Evolutionary conservation across 73 alveolate genomes (phyloP), one percentile per base, ranked within the genome.

Genomic region (Durusdinium trenchii): DNA sequence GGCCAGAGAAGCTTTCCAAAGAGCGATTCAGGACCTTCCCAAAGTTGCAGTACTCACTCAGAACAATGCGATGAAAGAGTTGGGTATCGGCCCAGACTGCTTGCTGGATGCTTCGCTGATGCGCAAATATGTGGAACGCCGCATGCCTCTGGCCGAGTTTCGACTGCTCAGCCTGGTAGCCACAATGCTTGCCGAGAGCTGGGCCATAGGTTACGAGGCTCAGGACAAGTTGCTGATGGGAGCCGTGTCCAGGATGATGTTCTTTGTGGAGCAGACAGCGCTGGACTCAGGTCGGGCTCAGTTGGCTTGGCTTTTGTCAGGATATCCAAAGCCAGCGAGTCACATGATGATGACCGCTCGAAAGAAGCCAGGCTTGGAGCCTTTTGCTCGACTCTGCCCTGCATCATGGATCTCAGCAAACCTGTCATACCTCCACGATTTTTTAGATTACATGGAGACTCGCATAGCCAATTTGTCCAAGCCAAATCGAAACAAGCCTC

Each of bases 1-100:
- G 36, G 87, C 87, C 35, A 40, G 87, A 38, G 87, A 76, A 14
- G 61, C 87, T 14, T 76, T 76, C 61, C 61, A 14, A 38, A 76
- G 23, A 60, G 40, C 87, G 14, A 23, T 43, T 10, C 5, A 30
- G 61, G 87, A 76, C 38, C 61, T 76, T 7, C 87, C 57, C 3
- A 18, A 42, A 14, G 61, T 76, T 6, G 87, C 62, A 54, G 5
- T 14, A 2, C 20, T 10, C 2, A n/a, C 42, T 7, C 57, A 47
- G 10, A 40, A 4, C 18, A 38, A 76, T 43, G 87, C 87, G 6
- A 16, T 64, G 79, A 64, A 64, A 28, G 79, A 64, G 42, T 32
- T 43, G 87, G 87, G 87, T 40, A 14, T 14, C 87, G 40, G 42
- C 6, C 62, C 87, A 7, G 48, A 18, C 28, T n/a, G n/a, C n/a